These are phyloP conservation scores for Boletus pseudopeckii DNA, from an alignment of 768 basidiomycete species.

Conservation along the genomic window DNA sequence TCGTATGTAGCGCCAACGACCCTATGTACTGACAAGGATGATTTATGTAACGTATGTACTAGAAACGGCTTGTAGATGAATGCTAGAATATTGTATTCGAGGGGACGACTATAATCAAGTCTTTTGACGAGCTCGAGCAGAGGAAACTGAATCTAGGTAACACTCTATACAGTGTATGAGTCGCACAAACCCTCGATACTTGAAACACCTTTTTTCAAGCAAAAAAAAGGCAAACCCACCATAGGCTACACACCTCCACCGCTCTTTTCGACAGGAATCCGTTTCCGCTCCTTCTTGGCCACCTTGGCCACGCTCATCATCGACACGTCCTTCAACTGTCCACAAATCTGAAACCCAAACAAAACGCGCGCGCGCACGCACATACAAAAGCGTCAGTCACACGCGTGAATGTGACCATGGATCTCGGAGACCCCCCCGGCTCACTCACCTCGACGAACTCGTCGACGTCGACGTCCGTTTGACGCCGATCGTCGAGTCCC, in stretches of 20 bases:
- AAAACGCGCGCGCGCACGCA: background rate
- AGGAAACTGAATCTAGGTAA: too few species aligned
- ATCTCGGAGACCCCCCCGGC: too few species aligned
- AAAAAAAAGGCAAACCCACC: background rate
- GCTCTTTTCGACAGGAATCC: conserved; percentile 46
- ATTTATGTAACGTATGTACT: too few species aligned
- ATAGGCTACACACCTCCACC: conserved; percentile 31
- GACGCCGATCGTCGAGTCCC: conserved; percentile 48
- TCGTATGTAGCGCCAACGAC: background rate
- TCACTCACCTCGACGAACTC: conserved; percentile 72
- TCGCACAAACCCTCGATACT: too few species aligned
- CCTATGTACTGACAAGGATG: background rate
- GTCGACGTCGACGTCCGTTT: conserved; percentile 66
- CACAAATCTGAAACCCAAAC: conserved; percentile 54
- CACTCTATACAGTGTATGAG: too few species aligned
- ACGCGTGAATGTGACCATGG: conserved; percentile 32
- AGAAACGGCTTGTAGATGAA: too few species aligned
- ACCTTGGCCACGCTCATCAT: conserved; percentile 38
- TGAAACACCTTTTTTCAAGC: background rate
- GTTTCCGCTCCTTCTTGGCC: conserved; percentile 35
- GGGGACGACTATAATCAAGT: too few species aligned
- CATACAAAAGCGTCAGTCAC: conserved; percentile 21
- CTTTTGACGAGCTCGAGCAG: too few species aligned
- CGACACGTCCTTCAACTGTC: conserved; percentile 64
- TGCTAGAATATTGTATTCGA: too few species aligned